These are phyloP conservation scores for Carallia pectinifolia DNA, from an alignment of 345 rosid species.

Conservation along the genomic window DNA sequence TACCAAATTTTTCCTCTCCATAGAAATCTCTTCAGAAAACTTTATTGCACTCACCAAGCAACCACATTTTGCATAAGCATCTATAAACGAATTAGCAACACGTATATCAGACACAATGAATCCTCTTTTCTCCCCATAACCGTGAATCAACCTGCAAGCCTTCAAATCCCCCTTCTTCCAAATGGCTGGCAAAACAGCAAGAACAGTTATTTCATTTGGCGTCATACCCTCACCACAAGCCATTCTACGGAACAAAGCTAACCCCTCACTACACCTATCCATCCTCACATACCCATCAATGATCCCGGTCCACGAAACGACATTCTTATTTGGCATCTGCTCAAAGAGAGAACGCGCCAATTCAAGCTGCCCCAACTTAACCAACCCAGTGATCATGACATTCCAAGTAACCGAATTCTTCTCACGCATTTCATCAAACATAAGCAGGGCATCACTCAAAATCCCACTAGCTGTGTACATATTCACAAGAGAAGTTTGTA, in stretches of 20 bases:
- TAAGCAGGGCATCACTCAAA: constrained; percentile 27
- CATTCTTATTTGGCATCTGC: constrained; percentile 57
- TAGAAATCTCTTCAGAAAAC: constrained; percentile 49
- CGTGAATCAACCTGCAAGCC: constrained; percentile 59
- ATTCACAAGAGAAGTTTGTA: constrained; percentile 59
- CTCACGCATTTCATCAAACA: constrained; percentile 74
- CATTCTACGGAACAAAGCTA: constrained; percentile 67
- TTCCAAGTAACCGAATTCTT: constrained; percentile 73
- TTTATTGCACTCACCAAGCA: constrained; percentile 53
- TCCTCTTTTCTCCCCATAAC: constrained; percentile 56
- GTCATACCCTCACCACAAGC: constrained; percentile 40
- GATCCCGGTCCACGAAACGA: constrained; percentile 80
- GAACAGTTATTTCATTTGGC: constrained; percentile 61
- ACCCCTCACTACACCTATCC: constrained; percentile 48
- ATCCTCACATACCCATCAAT: constrained; percentile 71
- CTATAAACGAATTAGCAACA: constrained; percentile 58
- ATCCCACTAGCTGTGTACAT: constrained; percentile 40
- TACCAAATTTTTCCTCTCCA: constrained; percentile 53
- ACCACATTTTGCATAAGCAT: constrained; percentile 76
- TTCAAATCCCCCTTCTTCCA: constrained; percentile 44
- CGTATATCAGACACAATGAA: constrained; percentile 56
- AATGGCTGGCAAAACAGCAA: constrained; percentile 67
- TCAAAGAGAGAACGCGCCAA: constrained; percentile 55
- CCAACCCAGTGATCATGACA: constrained; percentile 71
- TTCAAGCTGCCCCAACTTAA: constrained; percentile 55